Evolutionary conservation across 2,329 filamentous ascomycete species (phyloP).

Genomic region (Ramularia endophylla): DNA sequence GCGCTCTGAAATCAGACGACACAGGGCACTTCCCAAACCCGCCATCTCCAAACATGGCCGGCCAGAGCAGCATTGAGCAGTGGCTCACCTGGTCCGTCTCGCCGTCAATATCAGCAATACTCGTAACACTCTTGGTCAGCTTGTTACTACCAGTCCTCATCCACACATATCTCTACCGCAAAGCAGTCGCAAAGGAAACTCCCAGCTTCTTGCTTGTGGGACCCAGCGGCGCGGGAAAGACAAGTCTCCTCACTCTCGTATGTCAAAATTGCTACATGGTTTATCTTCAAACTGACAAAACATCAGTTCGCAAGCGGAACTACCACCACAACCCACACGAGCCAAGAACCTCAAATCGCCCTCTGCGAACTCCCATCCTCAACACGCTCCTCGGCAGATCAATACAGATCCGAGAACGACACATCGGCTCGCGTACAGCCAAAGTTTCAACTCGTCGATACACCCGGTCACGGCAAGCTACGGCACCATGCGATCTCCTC

Average conservation of each 20-base stretch:
- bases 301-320: conserved; percentile 51
- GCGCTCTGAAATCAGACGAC: no score
- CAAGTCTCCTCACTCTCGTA: conserved; percentile 74
- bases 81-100: conserved; percentile 45
- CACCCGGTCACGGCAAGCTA: conserved; percentile 92
- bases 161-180: conserved; percentile 66
- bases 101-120: conserved; percentile 46
- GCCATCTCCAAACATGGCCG: not conserved
- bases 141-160: conserved; percentile 69
- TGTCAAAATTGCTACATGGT: conserved; percentile 12
- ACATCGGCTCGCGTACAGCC: conserved; percentile 53
- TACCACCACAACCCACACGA: conserved; percentile 52
- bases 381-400: conserved; percentile 50
- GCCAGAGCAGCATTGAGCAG: conserved; percentile 3
- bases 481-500: conserved; percentile 60
- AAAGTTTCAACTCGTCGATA: conserved; percentile 76
- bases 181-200: conserved; percentile 50
- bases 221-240: conserved; percentile 80
- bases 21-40: no score
- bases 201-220: conserved; percentile 78
- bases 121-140: conserved; percentile 64
- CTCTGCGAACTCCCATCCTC: conserved; percentile 51
- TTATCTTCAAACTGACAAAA: not conserved
- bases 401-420: conserved; percentile 62
- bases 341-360: conserved; percentile 54